Conservation (phyloP, 2,329 filamentous ascomycete genomes). For the Bisporella sp. region DNA sequence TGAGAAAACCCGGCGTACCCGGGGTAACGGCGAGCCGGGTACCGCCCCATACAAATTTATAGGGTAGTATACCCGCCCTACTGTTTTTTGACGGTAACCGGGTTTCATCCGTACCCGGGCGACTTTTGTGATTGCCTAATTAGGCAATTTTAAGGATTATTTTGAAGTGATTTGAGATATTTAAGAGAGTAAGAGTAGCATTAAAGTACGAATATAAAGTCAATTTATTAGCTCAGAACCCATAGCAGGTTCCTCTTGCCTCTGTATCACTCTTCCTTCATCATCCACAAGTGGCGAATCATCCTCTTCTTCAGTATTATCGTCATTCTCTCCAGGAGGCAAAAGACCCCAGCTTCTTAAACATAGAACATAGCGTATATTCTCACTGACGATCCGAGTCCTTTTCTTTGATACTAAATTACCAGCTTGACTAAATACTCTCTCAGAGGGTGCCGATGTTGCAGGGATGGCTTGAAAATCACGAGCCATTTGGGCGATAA, state of each 20-base stretch:
- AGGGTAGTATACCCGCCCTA: too few species aligned
- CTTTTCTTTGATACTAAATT: constrained; percentile 1
- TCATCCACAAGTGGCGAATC: neutral
- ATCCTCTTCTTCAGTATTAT: neutral
- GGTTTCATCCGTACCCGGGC: too few species aligned
- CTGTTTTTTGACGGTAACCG: too few species aligned
- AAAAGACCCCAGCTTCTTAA: constrained; percentile 1
- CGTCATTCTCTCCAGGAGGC: neutral
- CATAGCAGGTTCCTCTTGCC: neutral
- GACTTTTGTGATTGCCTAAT: too few species aligned
- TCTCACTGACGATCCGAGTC: neutral
- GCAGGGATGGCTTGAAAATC: too few species aligned
- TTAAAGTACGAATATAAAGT: neutral
- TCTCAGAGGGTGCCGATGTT: too few species aligned
- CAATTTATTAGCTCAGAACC: neutral
- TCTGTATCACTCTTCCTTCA: neutral
- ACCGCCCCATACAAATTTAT: too few species aligned
- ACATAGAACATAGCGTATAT: constrained; percentile 1
- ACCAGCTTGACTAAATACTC: too few species aligned
- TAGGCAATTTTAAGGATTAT: too few species aligned
- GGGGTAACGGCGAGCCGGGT: too few species aligned
- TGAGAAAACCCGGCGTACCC: too few species aligned
- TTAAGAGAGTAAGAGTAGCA: neutral
- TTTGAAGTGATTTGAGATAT: too few species aligned
- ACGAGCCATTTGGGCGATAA: constrained; percentile 1